Conservation (phyloP, 345 rosid species). For the Chamaenerion angustifolium region DNA sequence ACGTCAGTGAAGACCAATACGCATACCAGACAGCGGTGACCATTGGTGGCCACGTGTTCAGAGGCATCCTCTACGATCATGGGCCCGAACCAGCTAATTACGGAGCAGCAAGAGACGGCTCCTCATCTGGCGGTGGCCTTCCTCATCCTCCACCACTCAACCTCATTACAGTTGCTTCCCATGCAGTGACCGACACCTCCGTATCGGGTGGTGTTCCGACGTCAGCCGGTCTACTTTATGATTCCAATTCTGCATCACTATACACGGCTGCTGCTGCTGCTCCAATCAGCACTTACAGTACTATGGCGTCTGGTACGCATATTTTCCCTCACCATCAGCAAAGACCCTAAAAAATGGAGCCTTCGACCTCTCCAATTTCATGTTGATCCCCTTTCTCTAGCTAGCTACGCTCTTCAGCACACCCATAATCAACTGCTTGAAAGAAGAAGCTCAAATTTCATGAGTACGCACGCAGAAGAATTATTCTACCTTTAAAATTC, state of each 20-base stretch:
- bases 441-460: too few relatives aligned
- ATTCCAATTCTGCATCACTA: constrained; percentile 18
- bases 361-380: too few relatives aligned
- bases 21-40: constrained; percentile 36
- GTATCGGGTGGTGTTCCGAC: constrained; percentile 5
- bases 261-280: not conserved
- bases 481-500: too few relatives aligned
- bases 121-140: constrained; percentile 6
- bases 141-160: constrained; percentile 10
- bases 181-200: constrained; percentile 5
- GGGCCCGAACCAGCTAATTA: constrained; percentile 21
- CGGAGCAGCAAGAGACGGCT: constrained; percentile 7
- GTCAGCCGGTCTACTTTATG: constrained; percentile 11
- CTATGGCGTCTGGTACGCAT: constrained; percentile 11
- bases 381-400: too few relatives aligned
- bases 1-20: constrained; percentile 19
- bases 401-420: too few relatives aligned
- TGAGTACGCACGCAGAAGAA: too few relatives aligned
- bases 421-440: too few relatives aligned
- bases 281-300: constrained; percentile 5
- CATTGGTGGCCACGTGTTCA: constrained; percentile 33
- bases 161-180: constrained; percentile 7
- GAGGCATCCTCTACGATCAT: constrained; percentile 36
- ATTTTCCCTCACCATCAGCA: constrained; percentile 11
- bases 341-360: constrained; percentile 3